Percentiles rank a stretch among this genome's conserved stretches.
Evolutionary conservation across 164 flowering plant species (phyloP).

Genomic region (Amborella trichopoda): DNA sequence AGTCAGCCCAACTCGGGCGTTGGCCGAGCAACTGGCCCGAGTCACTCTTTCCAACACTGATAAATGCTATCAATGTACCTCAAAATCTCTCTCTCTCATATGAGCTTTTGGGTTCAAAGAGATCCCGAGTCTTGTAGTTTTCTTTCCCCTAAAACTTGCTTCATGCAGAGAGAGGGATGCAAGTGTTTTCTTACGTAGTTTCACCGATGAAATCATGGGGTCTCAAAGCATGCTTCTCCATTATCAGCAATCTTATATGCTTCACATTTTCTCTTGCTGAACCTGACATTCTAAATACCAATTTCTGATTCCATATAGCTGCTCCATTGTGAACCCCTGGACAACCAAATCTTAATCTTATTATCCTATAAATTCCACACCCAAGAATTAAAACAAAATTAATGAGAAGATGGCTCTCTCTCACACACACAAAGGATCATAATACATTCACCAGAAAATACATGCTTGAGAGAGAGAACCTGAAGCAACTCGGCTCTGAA

Average conservation of each 20-base stretch:
- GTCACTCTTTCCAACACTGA: too few species aligned
- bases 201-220: conserved; percentile 56
- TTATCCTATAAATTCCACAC: not conserved
- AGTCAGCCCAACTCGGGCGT: too few species aligned
- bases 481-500: conserved; percentile 41
- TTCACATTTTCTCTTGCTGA: conserved; percentile 21
- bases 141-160: too few species aligned
- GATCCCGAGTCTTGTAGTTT: too few species aligned
- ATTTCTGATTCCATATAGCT: conserved; percentile 64
- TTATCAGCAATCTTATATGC: conserved; percentile 47
- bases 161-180: too few species aligned
- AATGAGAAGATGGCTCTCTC: not conserved
- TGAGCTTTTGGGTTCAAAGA: too few species aligned
- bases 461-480: conserved; percentile 16
- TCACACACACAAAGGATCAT: not conserved
- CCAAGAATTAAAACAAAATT: not conserved
- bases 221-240: conserved; percentile 27
- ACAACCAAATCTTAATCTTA: conserved; percentile 1
- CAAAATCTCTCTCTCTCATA: too few species aligned
- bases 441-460: not conserved
- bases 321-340: conserved; percentile 42
- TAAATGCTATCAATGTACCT: too few species aligned
- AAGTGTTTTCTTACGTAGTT: conserved; percentile 39
- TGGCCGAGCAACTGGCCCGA: too few species aligned
- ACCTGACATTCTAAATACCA: conserved; percentile 28